These are phyloP conservation scores for Bryoglossum gracile DNA, from an alignment of 495 filamentous ascomycete species.

Conservation along the genomic window DNA sequence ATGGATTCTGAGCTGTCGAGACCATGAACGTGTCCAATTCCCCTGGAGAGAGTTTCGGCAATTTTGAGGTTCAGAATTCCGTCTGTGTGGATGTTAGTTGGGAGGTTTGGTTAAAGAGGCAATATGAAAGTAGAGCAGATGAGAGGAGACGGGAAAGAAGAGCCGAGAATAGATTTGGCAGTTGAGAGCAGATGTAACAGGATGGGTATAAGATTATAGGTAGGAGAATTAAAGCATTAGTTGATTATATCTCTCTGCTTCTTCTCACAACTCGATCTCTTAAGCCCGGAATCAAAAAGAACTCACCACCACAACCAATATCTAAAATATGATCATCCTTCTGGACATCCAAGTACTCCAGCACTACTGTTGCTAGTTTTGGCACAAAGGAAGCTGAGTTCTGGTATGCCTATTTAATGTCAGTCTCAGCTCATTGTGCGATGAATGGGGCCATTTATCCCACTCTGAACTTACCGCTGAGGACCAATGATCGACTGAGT, in stretches of 20 bases:
- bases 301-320: conserved; percentile 61
- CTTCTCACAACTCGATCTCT: conserved; percentile 1
- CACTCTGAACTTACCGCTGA: conserved; percentile 36
- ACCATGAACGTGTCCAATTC: conserved; percentile 46
- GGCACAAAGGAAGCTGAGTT: conserved; percentile 67
- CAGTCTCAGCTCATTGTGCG: conserved; percentile 2
- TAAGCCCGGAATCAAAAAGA: conserved; percentile 1
- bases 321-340: conserved; percentile 59
- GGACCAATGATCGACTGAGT: conserved; percentile 53
- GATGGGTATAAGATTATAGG: too few relatives aligned
- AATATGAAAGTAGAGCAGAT: not conserved
- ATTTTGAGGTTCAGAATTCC: conserved; percentile 57
- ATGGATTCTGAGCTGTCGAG: conserved; percentile 60
- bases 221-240: too few relatives aligned
- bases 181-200: too few relatives aligned
- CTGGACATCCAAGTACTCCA: conserved; percentile 55
- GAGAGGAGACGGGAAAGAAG: not conserved
- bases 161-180: too few relatives aligned
- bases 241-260: too few relatives aligned
- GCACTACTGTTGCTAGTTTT: conserved; percentile 55
- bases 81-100: too few relatives aligned
- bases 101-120: not conserved
- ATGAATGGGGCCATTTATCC: not conserved
- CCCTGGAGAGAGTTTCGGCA: conserved; percentile 31
- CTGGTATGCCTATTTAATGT: conserved; percentile 46